Evolutionary conservation across 2,329 filamentous ascomycete genomes (phyloP).

Genomic region (Paraphoma sp.): DNA sequence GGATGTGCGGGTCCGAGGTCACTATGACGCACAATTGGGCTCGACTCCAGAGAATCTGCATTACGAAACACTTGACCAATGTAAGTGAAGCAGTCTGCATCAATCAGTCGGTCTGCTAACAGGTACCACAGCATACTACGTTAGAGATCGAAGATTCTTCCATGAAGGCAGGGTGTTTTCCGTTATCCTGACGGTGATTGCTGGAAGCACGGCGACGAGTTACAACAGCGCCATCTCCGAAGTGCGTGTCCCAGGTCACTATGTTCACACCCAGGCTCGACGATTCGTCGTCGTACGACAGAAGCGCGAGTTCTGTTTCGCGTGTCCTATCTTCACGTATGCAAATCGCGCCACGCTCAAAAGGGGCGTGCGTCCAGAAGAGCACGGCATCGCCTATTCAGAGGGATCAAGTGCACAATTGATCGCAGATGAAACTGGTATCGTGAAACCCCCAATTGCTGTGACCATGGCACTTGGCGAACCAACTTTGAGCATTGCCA

Average conservation of each 20-base stretch:
- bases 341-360: slow-evolving; percentile 42
- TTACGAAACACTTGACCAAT: too few species aligned
- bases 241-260: not conserved
- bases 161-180: not conserved
- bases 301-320: slow-evolving; percentile 2
- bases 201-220: not conserved
- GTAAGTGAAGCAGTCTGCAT: too few species aligned
- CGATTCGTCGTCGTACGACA: slow-evolving; percentile 1
- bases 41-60: too few species aligned
- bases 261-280: slow-evolving; percentile 1
- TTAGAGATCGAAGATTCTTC: not conserved
- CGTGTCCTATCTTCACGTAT: slow-evolving; percentile 49
- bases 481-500: slow-evolving; percentile 21
- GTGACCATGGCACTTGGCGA: slow-evolving; percentile 22
- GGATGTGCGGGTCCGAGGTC: too few species aligned
- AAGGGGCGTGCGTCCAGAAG: slow-evolving; percentile 34
- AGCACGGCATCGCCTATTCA: slow-evolving; percentile 48
- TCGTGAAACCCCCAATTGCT: slow-evolving; percentile 45
- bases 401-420: slow-evolving; percentile 9
- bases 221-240: not conserved
- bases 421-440: slow-evolving; percentile 34
- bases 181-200: not conserved
- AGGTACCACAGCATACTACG: too few species aligned
- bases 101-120: too few species aligned
- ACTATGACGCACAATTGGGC: too few species aligned